These are phyloP conservation scores for Phytophthora podocarpi DNA, from an alignment of 352 stramenopile genomes.

Conservation along the genomic window DNA sequence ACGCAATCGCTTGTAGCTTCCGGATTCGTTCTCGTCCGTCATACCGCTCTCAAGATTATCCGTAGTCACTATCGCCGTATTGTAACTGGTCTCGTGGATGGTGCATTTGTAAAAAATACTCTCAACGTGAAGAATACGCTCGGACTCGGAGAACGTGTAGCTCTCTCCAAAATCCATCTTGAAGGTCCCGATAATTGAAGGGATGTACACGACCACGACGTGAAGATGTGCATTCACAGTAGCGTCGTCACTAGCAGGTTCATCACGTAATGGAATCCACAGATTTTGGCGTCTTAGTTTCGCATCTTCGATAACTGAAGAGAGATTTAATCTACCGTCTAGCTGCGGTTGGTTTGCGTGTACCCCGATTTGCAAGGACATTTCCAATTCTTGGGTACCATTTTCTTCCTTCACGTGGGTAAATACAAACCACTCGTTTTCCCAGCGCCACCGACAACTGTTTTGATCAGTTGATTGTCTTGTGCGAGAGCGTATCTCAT, in stretches of 20 bases:
- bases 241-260: background rate
- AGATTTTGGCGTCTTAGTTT: constrained; percentile 11
- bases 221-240: constrained; percentile 19
- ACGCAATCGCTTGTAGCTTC: constrained; percentile 6
- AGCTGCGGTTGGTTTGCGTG: constrained; percentile 11
- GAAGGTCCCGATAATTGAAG: constrained; percentile 19
- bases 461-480: constrained; percentile 13
- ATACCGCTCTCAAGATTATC: background rate
- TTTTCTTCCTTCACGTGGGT: background rate
- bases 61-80: background rate
- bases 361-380: constrained; percentile 15
- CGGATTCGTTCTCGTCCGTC: no score
- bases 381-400: background rate
- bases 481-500: constrained; percentile 8
- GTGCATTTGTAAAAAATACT: constrained; percentile 33
- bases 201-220: constrained; percentile 23
- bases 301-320: constrained; percentile 9
- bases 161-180: constrained; percentile 23
- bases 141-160: constrained; percentile 17
- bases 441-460: constrained; percentile 30
- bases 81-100: constrained; percentile 6
- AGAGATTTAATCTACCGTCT: constrained; percentile 8
- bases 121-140: constrained; percentile 17
- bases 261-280: constrained; percentile 15
- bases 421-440: constrained; percentile 33